Evolutionary conservation across 1,139 yeast genomes (phyloP).

Genomic region (Geotrichum europaeum): DNA sequence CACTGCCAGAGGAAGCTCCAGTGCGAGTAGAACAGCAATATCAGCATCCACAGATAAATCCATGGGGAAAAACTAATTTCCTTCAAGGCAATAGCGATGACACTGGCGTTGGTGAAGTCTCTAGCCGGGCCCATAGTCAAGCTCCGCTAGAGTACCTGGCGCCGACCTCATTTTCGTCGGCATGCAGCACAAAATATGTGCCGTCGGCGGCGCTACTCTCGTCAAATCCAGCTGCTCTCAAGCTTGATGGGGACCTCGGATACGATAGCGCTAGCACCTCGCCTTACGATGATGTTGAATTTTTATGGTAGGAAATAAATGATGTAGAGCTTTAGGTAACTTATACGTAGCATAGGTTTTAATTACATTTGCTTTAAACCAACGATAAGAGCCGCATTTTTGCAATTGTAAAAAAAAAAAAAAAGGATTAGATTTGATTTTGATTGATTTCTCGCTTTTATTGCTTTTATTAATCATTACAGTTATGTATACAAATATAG

Average conservation of each 20-base stretch:
- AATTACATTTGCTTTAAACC: too few relatives aligned
- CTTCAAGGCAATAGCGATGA: neutral
- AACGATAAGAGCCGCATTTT: too few relatives aligned
- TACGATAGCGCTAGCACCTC: constrained; percentile 9
- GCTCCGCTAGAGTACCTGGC: neutral
- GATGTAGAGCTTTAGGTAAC: neutral
- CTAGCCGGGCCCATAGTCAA: neutral
- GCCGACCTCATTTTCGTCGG: constrained; percentile 4
- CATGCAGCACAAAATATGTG: constrained; percentile 4
- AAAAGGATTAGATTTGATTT: too few relatives aligned
- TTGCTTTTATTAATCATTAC: too few relatives aligned
- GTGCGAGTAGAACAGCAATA: neutral
- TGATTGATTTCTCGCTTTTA: too few relatives aligned
- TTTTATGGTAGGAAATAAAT: constrained; percentile 1
- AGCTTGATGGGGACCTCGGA: neutral
- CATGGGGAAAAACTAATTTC: neutral
- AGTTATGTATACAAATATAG: neutral
- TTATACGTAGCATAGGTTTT: neutral
- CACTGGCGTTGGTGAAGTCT: neutral
- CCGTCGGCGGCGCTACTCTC: neutral
- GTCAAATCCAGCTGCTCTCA: neutral
- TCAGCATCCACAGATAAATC: neutral
- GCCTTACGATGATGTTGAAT: constrained; percentile 13
- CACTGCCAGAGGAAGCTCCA: neutral
- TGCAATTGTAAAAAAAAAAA: too few relatives aligned